Percentiles rank a stretch among this genome's conserved stretches.
phyloP scores from a whole-genome alignment of 108 stramenopile genomes.

The Hondaea fermentalgiana region DNA sequence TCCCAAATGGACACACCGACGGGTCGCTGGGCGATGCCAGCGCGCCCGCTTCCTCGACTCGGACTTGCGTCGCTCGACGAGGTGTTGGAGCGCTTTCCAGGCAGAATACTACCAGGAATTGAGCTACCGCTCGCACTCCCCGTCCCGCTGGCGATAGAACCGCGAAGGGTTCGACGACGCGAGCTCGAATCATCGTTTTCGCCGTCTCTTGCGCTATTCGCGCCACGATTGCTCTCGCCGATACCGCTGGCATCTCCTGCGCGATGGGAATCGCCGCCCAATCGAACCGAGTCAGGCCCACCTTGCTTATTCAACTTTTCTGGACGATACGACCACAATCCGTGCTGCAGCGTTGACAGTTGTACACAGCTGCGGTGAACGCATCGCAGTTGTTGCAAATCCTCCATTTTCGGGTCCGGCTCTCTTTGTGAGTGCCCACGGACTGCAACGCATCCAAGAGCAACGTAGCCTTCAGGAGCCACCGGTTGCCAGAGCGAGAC shows the following conservation, averaged over 20 bases:
- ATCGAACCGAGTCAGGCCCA: not conserved
- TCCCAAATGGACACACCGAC: slow-evolving; percentile 1
- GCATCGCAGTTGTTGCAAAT: not conserved
- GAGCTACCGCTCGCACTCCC: not conserved
- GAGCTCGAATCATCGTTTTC: too few relatives aligned
- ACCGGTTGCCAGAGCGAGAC: slow-evolving; percentile 9
- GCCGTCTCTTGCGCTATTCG: not conserved
- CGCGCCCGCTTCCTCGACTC: not conserved
- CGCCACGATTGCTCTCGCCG: not conserved
- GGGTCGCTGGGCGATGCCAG: not conserved
- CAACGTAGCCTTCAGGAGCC: not conserved
- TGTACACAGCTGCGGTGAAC: slow-evolving; percentile 1
- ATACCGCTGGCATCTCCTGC: not conserved
- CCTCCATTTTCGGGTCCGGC: not conserved
- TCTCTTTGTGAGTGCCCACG: not conserved
- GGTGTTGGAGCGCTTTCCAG: not conserved
- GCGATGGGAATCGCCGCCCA: not conserved
- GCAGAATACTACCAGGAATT: not conserved
- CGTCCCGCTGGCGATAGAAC: not conserved
- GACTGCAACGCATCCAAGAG: not conserved
- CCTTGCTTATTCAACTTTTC: not conserved
- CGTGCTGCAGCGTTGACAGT: slow-evolving; percentile 7
- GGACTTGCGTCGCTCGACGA: too few relatives aligned
- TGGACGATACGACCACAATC: slow-evolving; percentile 9
- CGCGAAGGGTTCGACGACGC: too few relatives aligned